Base-by-base conservation (phyloP, 441 rosid genomes). In the Viola pubescens region DNA sequence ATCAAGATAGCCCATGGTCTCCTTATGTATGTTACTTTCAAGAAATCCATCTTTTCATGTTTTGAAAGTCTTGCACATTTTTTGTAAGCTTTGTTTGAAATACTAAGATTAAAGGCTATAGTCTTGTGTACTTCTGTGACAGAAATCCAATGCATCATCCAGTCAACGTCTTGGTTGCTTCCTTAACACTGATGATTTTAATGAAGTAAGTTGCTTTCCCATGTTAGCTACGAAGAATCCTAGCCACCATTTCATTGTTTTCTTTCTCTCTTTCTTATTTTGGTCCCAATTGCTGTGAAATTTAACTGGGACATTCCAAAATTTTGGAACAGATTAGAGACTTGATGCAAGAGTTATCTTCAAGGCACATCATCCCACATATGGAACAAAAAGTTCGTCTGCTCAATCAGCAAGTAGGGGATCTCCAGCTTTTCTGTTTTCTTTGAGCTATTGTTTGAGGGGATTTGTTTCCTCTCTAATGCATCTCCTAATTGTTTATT, bases 371-470 rank as follows among this genome's bases (percentile, higher is more conserved):
- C 66, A 91, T 94, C 79, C 99, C 99, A 51, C 86, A 81, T 78
- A 89, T 94, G 98, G 99, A 94, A 82, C 91, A 88, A 75, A 89
- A 84, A 82, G 87, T 94, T 46, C 92, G 97, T 54, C 72, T 80
- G 61, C 91, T 94, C 66, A 91, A 94, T 77, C 92, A 85, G 71
- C 96, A 94, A 97, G 98, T 87, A 68, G 37, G 59, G 52, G 65
- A 61, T 52, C 66, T 65, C 64, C 44, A 37, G 45, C 45, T 2
- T 39, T 54, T 12, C 16, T 52, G 78, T 67, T 48, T 48, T 54
- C 50, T 70, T 64, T 59, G 64, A 52, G 9, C 56, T 11, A 51
- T 47, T 52, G 48, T 14, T 1, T 52, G 10, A 11, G 37, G 41
- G 44, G 9, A 49, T 44, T 65, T 47, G 11, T 6, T 46, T 49